Base-by-base conservation (phyloP, 1,284 basidiomycete species). In the Ceratobasidium theobromae region DNA sequence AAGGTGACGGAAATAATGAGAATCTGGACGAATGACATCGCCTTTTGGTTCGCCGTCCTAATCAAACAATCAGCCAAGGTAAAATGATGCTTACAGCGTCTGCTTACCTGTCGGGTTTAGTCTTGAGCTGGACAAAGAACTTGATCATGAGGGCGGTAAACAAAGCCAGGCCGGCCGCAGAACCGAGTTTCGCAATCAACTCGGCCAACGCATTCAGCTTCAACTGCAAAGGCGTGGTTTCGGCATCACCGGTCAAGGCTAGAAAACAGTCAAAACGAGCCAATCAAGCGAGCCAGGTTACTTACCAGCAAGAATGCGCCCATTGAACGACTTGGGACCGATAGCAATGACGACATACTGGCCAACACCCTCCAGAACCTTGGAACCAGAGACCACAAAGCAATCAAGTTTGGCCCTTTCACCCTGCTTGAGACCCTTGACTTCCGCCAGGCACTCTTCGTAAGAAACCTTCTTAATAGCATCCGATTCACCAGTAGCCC, bases 401-500 rank as follows among this genome's bases (percentile, higher is more conserved):
- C 94, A 98, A 75, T 98, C 96, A 53, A 84, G 86, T 76, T 97
- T 95, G 52, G 72, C 69, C 55, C 73, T 73, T 30, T 76, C 72
- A 11, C 76, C 76, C 8, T 74, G 73, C 41, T 73, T 70, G 33
- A 76, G 70, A 32, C 68, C 70, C 57, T 78, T 78, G 72, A 68
- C 51, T 40, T 74, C 73, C 68, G 79, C 79, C 23, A 89, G 74
- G 73, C 91, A 91, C 46, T 95, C 89, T 33, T 86, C 85, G 75
- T 91, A 98, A 3, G 89, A 74, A 27, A 86, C 60, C 60, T 99
- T 99, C 75, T 88, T 89, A 75, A 98, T 95, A 21, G 95, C 90
- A 76, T 99, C 95, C 5, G 90, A 91, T 78, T 99, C 96, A 70
- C 95, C 96, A 0, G 97, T 98, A 41, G 94, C 94, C 21, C 92